These are phyloP conservation scores for Phialemoniopsis sp. DNA, from an alignment of 2,329 filamentous ascomycete genomes.

Conservation along the genomic window DNA sequence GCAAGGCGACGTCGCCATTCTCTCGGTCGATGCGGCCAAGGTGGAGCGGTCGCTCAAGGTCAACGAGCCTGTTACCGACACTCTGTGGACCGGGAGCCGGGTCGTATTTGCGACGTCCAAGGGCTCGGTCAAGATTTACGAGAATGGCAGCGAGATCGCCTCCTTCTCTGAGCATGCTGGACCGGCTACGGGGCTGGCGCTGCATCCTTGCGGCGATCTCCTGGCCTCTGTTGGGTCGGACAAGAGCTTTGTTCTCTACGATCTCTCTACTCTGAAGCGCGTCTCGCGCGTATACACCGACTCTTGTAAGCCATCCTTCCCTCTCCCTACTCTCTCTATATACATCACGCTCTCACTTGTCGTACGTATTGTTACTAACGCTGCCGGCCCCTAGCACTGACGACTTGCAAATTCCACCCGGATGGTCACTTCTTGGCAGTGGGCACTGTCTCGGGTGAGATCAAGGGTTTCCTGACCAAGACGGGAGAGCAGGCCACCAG, in stretches of 20 bases:
- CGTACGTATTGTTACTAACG: not conserved
- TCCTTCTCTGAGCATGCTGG: constrained; percentile 81
- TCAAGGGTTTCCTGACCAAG: constrained; percentile 87
- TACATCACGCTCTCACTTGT: not conserved
- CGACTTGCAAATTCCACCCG: constrained; percentile 83
- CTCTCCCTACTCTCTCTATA: constrained; percentile 5
- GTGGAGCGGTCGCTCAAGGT: constrained; percentile 64
- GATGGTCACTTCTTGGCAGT: constrained; percentile 92
- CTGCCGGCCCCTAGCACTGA: constrained; percentile 51
- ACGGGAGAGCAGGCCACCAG: constrained; percentile 71
- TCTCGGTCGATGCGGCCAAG: constrained; percentile 65
- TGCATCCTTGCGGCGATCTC: constrained; percentile 80
- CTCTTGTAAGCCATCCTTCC: constrained; percentile 54
- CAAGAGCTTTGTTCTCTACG: constrained; percentile 90
- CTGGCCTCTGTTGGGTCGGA: constrained; percentile 85
- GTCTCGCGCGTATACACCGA: constrained; percentile 78
- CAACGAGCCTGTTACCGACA: constrained; percentile 63
- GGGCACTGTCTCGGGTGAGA: constrained; percentile 73
- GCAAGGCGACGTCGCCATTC: constrained; percentile 72
- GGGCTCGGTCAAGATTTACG: constrained; percentile 76
- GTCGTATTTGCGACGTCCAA: constrained; percentile 70
- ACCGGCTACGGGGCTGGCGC: constrained; percentile 68
- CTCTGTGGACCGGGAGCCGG: constrained; percentile 61
- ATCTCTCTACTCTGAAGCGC: constrained; percentile 62
- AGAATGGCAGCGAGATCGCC: constrained; percentile 64